Evolutionary conservation across 305 asterid genomes (phyloP), one percentile per base, ranked within the genome.

Genomic region (Petunia hybrid): DNA sequence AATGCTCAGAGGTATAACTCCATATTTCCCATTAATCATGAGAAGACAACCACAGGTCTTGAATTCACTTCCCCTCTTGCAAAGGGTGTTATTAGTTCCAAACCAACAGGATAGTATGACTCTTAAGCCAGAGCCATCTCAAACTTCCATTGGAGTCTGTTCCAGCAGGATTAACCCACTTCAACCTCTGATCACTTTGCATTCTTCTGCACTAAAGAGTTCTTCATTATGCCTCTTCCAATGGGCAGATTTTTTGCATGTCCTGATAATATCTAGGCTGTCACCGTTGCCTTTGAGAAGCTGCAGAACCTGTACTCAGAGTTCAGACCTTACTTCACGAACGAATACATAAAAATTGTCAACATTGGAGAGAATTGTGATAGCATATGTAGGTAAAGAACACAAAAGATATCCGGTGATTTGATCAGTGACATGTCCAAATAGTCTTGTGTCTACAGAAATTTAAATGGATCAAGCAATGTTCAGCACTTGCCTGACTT

Each of bases 281-380:
- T 97, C 97, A 65, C 91, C 88, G 83, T 90, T 87, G 83, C 98
- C 98, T 88, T 93, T 87, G 55, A 94, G 92, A 82, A 94, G 95
- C 81, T 89, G 87, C 83, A 94, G 68, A 43, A 93, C 88, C 97
- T 92, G 90, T 83, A 81, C 41, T 46, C 61, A 16, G 1, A 9
- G 39, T 35, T 16, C 51, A 57, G 36, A 22, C 65, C 42, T 31
- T 22, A 22, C 13, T 61, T 31, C 40, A 61, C 12, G 1, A 60
- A 60, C 4, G 14, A 5, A 61, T 31, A 8, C 40, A 61, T 31
- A 61, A 61, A 61, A 60, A 6, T 16, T 59, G 63, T 2, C 5
- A 57, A n/a, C 1, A 59, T n/a, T 59, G 36, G 61, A 4, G 56
- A 51, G 56, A 51, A 51, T 8, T 51, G 13, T 51, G 56, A 51